Evolutionary conservation across 257 asterid species (phyloP).

Genomic region (Lycium ferocissimum): DNA sequence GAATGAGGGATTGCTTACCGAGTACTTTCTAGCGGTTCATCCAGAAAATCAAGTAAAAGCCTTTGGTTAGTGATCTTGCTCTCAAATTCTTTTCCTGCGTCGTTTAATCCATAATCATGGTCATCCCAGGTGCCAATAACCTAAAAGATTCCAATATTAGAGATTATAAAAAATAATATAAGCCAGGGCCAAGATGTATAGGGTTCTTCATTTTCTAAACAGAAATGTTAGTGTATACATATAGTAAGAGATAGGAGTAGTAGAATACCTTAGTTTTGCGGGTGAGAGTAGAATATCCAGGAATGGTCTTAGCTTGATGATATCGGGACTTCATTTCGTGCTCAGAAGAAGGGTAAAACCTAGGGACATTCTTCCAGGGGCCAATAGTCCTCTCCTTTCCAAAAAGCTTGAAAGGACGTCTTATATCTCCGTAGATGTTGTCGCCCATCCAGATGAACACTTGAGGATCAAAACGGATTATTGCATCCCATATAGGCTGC

Average conservation of each 20-base stretch:
- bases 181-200: background rate
- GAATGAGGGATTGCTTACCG: conserved; percentile 27
- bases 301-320: conserved; percentile 34
- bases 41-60: conserved; percentile 46
- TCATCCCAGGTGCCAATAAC: conserved; percentile 50
- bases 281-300: conserved; percentile 38
- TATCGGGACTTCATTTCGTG: conserved; percentile 38
- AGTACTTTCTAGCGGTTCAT: conserved; percentile 43
- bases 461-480: conserved; percentile 39
- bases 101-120: conserved; percentile 46
- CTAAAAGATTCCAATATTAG: conserved; percentile 3
- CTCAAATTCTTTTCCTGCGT: conserved; percentile 47
- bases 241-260: too few species aligned
- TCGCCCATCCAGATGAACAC: conserved; percentile 48
- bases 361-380: conserved; percentile 46
- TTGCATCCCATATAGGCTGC: conserved; percentile 47
- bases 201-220: background rate
- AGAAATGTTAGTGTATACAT: too few species aligned
- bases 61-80: conserved; percentile 41
- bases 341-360: conserved; percentile 41
- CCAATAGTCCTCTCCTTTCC: conserved; percentile 48
- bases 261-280: conserved; percentile 31
- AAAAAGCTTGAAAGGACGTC: conserved; percentile 41
- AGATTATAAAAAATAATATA: background rate
- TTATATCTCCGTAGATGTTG: conserved; percentile 44